Conservation (phyloP, 352 stramenopile genomes). For the Phytophthora ohioensis region DNA sequence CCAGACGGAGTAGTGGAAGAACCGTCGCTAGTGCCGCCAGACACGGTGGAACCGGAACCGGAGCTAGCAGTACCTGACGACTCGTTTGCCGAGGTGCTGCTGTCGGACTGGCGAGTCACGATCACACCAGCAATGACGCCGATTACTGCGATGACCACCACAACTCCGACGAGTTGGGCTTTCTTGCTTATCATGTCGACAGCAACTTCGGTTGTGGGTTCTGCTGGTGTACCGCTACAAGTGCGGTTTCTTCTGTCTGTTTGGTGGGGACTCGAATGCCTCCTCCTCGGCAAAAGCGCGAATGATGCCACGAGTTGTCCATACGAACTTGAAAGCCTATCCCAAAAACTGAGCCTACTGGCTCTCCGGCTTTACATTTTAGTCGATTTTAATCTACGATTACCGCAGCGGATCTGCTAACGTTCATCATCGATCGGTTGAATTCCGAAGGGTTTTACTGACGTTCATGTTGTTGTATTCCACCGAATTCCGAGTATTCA, state of each 20-base stretch:
- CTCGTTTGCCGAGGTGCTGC: slow-evolving; percentile 33
- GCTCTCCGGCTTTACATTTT: slow-evolving; percentile 10
- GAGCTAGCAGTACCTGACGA: slow-evolving; percentile 25
- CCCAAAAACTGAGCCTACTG: slow-evolving; percentile 12
- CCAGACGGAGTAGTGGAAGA: slow-evolving; percentile 23
- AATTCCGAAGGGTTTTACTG: slow-evolving; percentile 2
- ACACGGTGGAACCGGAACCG: slow-evolving; percentile 19
- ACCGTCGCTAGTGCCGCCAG: slow-evolving; percentile 5
- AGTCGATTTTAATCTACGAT: slow-evolving; percentile 19
- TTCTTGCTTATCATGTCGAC: slow-evolving; percentile 35
- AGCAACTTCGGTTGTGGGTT: background rate
- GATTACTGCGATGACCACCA: slow-evolving; percentile 53
- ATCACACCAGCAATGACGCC: slow-evolving; percentile 51
- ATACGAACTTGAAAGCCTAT: slow-evolving; percentile 9
- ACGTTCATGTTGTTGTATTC: slow-evolving; percentile 16
- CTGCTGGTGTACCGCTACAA: slow-evolving; percentile 5
- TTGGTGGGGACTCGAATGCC: background rate
- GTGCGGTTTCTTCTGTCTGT: background rate
- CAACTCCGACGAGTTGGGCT: slow-evolving; percentile 39
- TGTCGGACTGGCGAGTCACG: slow-evolving; percentile 26
- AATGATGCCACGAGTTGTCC: slow-evolving; percentile 6
- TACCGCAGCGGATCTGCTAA: slow-evolving; percentile 14
- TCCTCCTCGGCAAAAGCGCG: slow-evolving; percentile 13
- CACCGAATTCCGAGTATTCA: slow-evolving; percentile 17
- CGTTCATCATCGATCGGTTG: slow-evolving; percentile 5